Evolutionary conservation across 2,329 filamentous ascomycete genomes (phyloP), one percentile per base, ranked within the genome.

Genomic region (Metarhizium guizhouense): DNA sequence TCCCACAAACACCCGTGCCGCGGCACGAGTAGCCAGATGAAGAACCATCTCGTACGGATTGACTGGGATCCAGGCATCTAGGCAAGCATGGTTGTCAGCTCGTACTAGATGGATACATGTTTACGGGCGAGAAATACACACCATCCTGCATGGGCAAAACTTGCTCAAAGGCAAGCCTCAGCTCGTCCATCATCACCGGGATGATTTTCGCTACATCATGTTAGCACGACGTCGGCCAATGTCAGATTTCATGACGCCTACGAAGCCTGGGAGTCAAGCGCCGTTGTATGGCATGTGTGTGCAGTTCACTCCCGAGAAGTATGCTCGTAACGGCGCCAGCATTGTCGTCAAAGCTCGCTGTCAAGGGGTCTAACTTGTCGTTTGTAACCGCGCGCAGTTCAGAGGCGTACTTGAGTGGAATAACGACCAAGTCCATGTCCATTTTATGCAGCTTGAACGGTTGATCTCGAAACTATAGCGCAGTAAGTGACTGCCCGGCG

Each of bases 341-440:
- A 34, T 60, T 60, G 32, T 60, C 58, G 10, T 58, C 56, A n/a
- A 60, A 60, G 51, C 56, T 58, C n/a, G 58, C 58, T 13, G 56
- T 60, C 18, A 60, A 48, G 16, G 58, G 51, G 18, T 60, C 58
- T 0, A 60, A 53, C 38, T 58, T 58, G 55, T 60, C 58, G 43
- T 54, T 60, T 7, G 56, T 60, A 10, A 60, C 36, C 13, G 54
- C 48, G 6, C 58, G 52, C 13, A 60, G 30, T 34, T 60, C 58
- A 8, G 36, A 25, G 3, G 58, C 56, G n/a, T 60, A 58, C 32
- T 56, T 55, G 8, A 60, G 45, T 2, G 58, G 58, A 47, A 60
- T 54, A 13, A 60, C 48, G 34, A 58, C 47, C 8, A 60, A 47
- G 32, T 60, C 58, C 58, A 60, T 60, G 38, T 60, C 58, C 58